phyloP scores from a whole-genome alignment of 2,329 filamentous ascomycete genomes.

The Sporothrix euskadiensis region DNA sequence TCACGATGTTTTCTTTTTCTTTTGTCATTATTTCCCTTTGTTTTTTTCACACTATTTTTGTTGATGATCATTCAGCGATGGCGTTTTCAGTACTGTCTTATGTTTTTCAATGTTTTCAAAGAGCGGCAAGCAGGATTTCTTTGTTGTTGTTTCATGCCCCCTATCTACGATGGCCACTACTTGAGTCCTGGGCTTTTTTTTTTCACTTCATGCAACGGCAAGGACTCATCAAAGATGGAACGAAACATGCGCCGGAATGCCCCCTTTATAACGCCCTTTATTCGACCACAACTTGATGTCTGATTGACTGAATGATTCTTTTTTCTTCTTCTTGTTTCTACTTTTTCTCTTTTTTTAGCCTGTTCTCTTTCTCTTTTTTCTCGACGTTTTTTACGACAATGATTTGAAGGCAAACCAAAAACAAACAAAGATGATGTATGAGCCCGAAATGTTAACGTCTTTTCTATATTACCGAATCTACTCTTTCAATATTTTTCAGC shows the following conservation, averaged over 20 bases:
- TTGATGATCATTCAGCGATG: constrained; percentile 37
- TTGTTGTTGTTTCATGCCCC: constrained; percentile 28
- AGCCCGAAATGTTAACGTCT: constrained; percentile 12
- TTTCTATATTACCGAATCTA: neutral
- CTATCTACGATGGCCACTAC: constrained; percentile 27
- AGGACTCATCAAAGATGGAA: constrained; percentile 16
- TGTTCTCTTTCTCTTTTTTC: neutral
- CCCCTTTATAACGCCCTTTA: constrained; percentile 25
- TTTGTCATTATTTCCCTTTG: constrained; percentile 6
- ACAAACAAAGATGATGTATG: constrained; percentile 11
- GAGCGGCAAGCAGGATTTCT: neutral
- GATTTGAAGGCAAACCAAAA: neutral
- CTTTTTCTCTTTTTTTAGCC: neutral
- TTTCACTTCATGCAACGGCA: constrained; percentile 26
- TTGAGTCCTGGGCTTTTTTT: constrained; percentile 20
- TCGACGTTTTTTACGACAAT: constrained; percentile 1
- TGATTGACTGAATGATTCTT: constrained; percentile 6
- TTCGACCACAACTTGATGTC: constrained; percentile 14
- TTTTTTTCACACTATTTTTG: constrained; percentile 22
- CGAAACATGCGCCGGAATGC: constrained; percentile 26
- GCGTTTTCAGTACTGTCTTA: constrained; percentile 33
- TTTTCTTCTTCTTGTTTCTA: constrained; percentile 4
- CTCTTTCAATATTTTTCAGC: neutral
- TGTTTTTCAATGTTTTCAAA: neutral
- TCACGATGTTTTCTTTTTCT: neutral